Evolutionary conservation across 2,329 filamentous ascomycete species (phyloP).

Genomic region (Beauveria varroae): DNA sequence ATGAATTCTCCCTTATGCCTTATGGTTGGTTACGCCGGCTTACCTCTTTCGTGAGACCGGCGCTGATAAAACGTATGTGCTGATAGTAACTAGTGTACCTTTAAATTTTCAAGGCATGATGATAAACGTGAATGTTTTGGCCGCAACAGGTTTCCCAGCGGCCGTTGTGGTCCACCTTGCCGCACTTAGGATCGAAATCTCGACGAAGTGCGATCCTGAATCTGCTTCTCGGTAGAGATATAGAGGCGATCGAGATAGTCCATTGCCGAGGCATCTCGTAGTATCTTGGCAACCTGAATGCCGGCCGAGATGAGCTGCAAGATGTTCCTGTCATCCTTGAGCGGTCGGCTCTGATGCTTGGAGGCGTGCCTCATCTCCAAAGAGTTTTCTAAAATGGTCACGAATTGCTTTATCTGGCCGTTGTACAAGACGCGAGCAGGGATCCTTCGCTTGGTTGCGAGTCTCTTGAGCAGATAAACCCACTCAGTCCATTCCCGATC

Average conservation of each 20-base stretch:
- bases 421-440: slow-evolving; percentile 79
- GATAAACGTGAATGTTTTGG: slow-evolving; percentile 7
- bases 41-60: neutral
- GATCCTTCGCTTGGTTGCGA: slow-evolving; percentile 80
- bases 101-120: neutral
- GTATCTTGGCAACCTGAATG: slow-evolving; percentile 78
- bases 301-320: slow-evolving; percentile 81
- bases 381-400: slow-evolving; percentile 81
- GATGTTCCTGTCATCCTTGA: slow-evolving; percentile 85
- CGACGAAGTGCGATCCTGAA: slow-evolving; percentile 54
- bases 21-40: neutral
- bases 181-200: slow-evolving; percentile 25
- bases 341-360: slow-evolving; percentile 71
- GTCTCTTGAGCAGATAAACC: slow-evolving; percentile 78
- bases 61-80: slow-evolving; percentile 9
- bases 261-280: slow-evolving; percentile 80
- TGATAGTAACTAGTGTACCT: neutral
- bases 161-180: neutral
- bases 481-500: slow-evolving; percentile 88
- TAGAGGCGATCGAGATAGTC: slow-evolving; percentile 75
- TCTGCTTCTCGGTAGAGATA: slow-evolving; percentile 71
- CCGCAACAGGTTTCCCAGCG: neutral
- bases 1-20: neutral
- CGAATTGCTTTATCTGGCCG: slow-evolving; percentile 85
- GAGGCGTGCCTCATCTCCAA: slow-evolving; percentile 81